Percentiles rank a stretch among this genome's conserved stretches.
These are phyloP conservation scores for Colletotrichum spaethianum DNA, from an alignment of 2,329 filamentous ascomycete species.

Conservation along the genomic window DNA sequence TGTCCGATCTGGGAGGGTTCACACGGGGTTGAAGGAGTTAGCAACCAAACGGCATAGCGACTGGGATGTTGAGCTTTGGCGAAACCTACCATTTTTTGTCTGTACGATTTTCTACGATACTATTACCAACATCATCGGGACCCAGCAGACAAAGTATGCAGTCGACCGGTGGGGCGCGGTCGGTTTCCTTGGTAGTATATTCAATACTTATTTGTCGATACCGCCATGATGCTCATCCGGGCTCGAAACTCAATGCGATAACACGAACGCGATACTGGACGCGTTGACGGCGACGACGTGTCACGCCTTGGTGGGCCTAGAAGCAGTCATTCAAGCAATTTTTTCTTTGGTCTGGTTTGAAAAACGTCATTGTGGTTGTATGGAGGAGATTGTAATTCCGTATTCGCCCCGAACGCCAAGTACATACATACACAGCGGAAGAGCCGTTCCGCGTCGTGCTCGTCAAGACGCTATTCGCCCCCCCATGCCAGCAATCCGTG, in stretches of 20 bases:
- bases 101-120: constrained; percentile 36
- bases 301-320: constrained; percentile 1
- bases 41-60: constrained; percentile 42
- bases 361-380: not conserved
- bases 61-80: constrained; percentile 39
- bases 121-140: constrained; percentile 7
- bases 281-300: not conserved
- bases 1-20: constrained; percentile 36
- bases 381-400: constrained; percentile 36
- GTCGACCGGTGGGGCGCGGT: constrained; percentile 5
- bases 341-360: not conserved
- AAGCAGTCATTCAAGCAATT: constrained; percentile 21
- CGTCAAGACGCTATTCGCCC: constrained; percentile 33
- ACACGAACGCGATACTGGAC: not conserved
- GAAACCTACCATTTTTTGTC: constrained; percentile 38
- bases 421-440: constrained; percentile 34
- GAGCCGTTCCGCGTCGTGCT: constrained; percentile 29
- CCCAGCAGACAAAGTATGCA: not conserved
- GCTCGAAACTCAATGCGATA: not conserved
- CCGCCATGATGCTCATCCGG: not conserved
- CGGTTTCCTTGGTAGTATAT: constrained; percentile 35
- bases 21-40: constrained; percentile 38
- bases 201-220: constrained; percentile 33
- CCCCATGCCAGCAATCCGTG: constrained; percentile 26
- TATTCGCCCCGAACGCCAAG: constrained; percentile 38